Evolutionary conservation across 2,329 filamentous ascomycete species (phyloP).

Genomic region (Curvularia hawaiiensis): DNA sequence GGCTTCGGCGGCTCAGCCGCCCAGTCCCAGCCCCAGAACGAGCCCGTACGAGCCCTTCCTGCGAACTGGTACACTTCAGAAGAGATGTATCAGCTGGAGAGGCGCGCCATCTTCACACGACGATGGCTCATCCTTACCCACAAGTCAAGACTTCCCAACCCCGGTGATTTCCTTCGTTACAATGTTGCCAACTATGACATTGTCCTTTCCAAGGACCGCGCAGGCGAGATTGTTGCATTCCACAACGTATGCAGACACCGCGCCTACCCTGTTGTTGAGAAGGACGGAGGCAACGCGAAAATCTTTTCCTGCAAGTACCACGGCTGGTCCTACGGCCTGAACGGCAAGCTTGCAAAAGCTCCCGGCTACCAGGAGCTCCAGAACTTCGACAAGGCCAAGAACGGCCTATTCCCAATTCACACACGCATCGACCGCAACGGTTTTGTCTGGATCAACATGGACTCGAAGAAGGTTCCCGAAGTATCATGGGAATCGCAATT

Average conservation of each 20-base stretch:
- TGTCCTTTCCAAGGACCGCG: slow-evolving; percentile 45
- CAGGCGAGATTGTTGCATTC: slow-evolving; percentile 48
- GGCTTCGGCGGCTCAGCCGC: slow-evolving; percentile 28
- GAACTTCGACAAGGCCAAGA: slow-evolving; percentile 49
- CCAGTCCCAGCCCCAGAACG: slow-evolving; percentile 21
- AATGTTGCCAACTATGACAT: slow-evolving; percentile 52
- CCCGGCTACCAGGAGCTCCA: slow-evolving; percentile 49
- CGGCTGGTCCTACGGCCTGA: slow-evolving; percentile 54
- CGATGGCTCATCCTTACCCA: slow-evolving; percentile 63
- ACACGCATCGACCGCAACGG: slow-evolving; percentile 40
- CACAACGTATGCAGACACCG: slow-evolving; percentile 55
- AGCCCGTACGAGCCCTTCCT: slow-evolving; percentile 50
- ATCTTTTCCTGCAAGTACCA: slow-evolving; percentile 54
- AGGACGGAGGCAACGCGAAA: slow-evolving; percentile 45
- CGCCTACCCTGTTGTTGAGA: slow-evolving; percentile 50
- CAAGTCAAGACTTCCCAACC: slow-evolving; percentile 55
- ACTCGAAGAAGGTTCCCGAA: slow-evolving; percentile 38
- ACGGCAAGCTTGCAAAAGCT: slow-evolving; percentile 52
- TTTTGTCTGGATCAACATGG: slow-evolving; percentile 47
- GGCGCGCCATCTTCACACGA: slow-evolving; percentile 58
- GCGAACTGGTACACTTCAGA: slow-evolving; percentile 49
- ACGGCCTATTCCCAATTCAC: slow-evolving; percentile 45
- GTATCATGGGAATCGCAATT: slow-evolving; percentile 40
- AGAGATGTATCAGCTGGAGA: slow-evolving; percentile 55
- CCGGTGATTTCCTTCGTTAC: slow-evolving; percentile 63